Evolutionary conservation across 2,329 filamentous ascomycete genomes (phyloP).

Genomic region (Plenodomus lindquistii): DNA sequence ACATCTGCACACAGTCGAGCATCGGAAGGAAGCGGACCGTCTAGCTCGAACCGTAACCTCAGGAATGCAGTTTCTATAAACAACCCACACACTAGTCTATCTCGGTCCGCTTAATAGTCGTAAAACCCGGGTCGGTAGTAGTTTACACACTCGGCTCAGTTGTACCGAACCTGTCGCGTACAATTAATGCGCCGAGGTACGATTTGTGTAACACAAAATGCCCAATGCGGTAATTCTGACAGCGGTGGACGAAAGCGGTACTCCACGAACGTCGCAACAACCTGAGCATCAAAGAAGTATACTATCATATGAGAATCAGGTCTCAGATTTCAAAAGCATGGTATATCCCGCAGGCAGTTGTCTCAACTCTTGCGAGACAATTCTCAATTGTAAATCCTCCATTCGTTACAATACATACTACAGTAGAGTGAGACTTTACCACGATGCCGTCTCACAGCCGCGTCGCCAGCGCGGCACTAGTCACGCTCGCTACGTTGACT

Average conservation of each 20-base stretch:
- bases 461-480: neutral
- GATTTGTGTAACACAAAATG: neutral
- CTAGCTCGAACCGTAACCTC: neutral
- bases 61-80: neutral
- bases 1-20: neutral
- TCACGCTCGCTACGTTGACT: neutral
- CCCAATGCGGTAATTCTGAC: neutral
- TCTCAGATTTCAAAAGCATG: neutral
- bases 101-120: neutral
- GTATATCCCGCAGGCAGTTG: too few species aligned
- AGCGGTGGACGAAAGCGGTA: conserved; percentile 5
- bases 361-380: too few species aligned
- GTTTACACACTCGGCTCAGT: neutral
- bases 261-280: conserved; percentile 2
- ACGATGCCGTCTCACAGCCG: conserved; percentile 1
- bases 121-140: neutral
- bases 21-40: neutral
- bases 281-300: neutral
- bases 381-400: neutral
- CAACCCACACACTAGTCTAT: neutral
- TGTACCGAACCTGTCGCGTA: neutral
- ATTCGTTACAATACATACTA: neutral
- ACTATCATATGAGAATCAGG: neutral
- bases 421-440: neutral
- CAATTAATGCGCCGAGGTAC: neutral